A percentile compares a stretch with the other conserved stretches of the same genome.
Conservation (phyloP, 139 green algal genomes). For the Tetraselmis striata region DNA sequence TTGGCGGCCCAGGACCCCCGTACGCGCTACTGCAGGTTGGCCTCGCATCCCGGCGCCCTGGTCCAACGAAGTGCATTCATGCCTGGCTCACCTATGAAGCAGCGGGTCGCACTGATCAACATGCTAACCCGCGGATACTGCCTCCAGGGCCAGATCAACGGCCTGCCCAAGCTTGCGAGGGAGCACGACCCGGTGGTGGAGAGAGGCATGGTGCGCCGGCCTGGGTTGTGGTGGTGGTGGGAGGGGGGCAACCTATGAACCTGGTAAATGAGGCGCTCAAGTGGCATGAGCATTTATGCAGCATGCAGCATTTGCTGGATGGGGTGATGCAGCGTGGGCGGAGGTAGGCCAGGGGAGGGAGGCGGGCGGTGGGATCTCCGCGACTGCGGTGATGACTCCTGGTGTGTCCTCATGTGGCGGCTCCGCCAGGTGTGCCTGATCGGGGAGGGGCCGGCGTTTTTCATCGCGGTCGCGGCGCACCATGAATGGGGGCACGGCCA, state of each 20-base stretch:
- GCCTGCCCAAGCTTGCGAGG: not conserved
- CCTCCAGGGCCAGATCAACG: not conserved
- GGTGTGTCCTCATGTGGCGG: no score
- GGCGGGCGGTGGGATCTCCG: no score
- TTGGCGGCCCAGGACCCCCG: slow-evolving; percentile 27
- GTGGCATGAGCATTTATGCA: not conserved
- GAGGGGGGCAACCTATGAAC: not conserved
- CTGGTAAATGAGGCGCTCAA: not conserved
- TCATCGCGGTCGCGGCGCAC: slow-evolving; percentile 35
- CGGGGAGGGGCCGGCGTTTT: slow-evolving; percentile 34
- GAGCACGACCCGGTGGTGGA: not conserved
- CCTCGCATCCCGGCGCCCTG: no score
- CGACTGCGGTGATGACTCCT: no score
- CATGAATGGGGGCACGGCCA: slow-evolving; percentile 30
- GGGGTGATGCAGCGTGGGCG: no score
- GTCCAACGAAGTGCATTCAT: no score
- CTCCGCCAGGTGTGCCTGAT: slow-evolving; percentile 33
- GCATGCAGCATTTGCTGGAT: no score
- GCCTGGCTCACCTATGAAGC: no score
- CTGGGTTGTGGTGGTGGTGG: no score
- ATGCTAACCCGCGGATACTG: no score
- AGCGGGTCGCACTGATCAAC: no score
- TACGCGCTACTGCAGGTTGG: slow-evolving; percentile 42
- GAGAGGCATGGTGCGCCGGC: not conserved
- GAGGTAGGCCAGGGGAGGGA: no score